phyloP scores from a whole-genome alignment of 169 alveolate genomes.

The Eimeria mitis region DNA sequence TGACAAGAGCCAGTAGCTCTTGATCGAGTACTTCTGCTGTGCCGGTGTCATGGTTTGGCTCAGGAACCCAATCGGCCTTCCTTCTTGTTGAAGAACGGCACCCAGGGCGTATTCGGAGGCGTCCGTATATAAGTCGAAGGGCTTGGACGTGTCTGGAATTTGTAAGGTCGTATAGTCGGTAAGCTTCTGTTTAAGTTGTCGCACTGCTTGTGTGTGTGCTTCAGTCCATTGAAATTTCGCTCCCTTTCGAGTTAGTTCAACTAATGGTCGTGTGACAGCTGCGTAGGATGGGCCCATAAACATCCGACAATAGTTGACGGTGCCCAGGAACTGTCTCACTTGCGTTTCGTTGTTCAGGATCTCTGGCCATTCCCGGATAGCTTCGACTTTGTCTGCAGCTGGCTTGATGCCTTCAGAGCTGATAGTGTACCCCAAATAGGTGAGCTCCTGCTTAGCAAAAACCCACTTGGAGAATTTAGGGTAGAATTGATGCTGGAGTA shows the following conservation, averaged over 20 bases:
- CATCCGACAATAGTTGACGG: background rate
- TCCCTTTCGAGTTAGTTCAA: background rate
- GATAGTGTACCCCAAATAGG: background rate
- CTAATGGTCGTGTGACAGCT: background rate
- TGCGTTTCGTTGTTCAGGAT: conserved; percentile 25
- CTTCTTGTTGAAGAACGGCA: conserved; percentile 1
- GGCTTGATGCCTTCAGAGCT: background rate
- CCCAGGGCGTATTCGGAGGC: conserved; percentile 4
- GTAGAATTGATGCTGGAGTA: background rate
- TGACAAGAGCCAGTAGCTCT: background rate
- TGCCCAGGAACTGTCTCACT: conserved; percentile 4
- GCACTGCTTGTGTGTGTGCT: conserved; percentile 12
- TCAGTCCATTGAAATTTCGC: background rate
- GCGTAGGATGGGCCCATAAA: background rate
- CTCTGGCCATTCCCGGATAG: conserved; percentile 20
- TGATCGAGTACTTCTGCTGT: background rate
- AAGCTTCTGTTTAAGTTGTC: background rate
- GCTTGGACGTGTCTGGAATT: conserved; percentile 18
- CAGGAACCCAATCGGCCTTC: background rate
- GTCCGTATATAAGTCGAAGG: conserved; percentile 4
- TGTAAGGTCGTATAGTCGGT: conserved; percentile 11
- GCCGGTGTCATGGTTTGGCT: conserved; percentile 8
- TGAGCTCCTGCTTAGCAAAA: background rate
- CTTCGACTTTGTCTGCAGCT: background rate
- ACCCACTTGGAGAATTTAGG: conserved; percentile 1